phyloP scores from a whole-genome alignment of 805 yeast genomes.

The Ogataea ramenticola region DNA sequence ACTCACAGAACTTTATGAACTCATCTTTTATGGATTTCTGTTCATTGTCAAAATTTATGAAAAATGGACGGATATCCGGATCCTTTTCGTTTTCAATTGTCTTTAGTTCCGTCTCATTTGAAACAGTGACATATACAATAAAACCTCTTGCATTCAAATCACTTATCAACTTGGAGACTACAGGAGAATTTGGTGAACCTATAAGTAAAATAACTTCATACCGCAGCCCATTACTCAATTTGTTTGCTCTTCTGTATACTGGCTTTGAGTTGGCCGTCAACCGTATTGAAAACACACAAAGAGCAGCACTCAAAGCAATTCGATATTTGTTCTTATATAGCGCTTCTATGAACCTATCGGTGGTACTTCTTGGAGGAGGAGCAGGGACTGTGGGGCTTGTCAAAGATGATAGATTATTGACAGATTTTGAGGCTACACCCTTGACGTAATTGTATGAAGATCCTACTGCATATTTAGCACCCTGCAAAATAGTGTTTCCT shows the following conservation, averaged over 20 bases:
- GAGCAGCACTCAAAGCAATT: not conserved
- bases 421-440: not conserved
- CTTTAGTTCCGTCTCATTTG: constrained; percentile 49
- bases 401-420: not conserved
- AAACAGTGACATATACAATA: constrained; percentile 69
- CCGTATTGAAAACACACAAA: not conserved
- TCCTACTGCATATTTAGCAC: not conserved
- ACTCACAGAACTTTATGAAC: constrained; percentile 38
- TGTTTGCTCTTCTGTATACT: constrained; percentile 44
- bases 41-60: constrained; percentile 34
- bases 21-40: constrained; percentile 34
- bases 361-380: not conserved
- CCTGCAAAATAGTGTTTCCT: not conserved
- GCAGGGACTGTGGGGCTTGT: not conserved
- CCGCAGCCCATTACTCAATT: constrained; percentile 63
- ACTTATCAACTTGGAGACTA: constrained; percentile 59
- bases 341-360: not conserved
- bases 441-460: not conserved
- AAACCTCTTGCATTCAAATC: constrained; percentile 78
- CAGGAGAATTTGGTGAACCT: constrained; percentile 72
- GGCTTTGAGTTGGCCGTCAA: not conserved
- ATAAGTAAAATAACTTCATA: constrained; percentile 66
- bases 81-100: constrained; percentile 53
- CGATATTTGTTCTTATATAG: not conserved
- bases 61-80: constrained; percentile 62